A percentile compares a stretch with the other conserved stretches of the same genome.
Evolutionary conservation across 2,329 filamentous ascomycete genomes (phyloP).

Genomic region (Colletotrichum sp.): DNA sequence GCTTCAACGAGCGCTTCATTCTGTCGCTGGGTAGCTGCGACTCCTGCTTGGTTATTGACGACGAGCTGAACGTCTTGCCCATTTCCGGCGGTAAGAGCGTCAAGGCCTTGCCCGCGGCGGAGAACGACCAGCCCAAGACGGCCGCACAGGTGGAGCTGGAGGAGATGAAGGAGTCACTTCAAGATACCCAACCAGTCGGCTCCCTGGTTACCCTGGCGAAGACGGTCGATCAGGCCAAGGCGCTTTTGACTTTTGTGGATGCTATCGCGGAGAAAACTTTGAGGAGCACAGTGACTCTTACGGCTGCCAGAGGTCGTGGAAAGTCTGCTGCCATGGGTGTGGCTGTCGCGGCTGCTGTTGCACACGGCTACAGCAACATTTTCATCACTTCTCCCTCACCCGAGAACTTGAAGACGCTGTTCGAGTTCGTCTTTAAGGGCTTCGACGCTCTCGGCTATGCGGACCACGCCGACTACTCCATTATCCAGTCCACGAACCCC

Average conservation of each 20-base stretch:
- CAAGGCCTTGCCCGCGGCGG: conserved; percentile 77
- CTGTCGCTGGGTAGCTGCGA: conserved; percentile 95
- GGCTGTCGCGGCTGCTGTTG: conserved; percentile 90
- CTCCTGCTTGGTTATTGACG: conserved; percentile 93
- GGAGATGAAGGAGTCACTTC: conserved; percentile 84
- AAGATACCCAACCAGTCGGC: conserved; percentile 86
- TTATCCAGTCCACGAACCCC: conserved; percentile 96
- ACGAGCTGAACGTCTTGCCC: conserved; percentile 95
- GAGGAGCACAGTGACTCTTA: conserved; percentile 90
- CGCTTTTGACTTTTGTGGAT: conserved; percentile 94
- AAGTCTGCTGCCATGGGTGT: conserved; percentile 97
- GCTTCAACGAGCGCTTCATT: conserved; percentile 98
- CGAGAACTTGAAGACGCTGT: conserved; percentile 97
- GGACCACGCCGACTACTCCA: conserved; percentile 96
- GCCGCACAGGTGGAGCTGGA: conserved; percentile 79
- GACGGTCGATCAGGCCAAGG: conserved; percentile 95
- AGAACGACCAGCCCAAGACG: conserved; percentile 75
- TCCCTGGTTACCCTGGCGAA: conserved; percentile 83
- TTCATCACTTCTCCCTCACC: conserved; percentile 98
- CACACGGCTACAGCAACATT: conserved; percentile 98
- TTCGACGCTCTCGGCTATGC: conserved; percentile 94
- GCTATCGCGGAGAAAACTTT: conserved; percentile 96
- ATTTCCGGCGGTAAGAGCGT: conserved; percentile 96
- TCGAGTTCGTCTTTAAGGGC: conserved; percentile 98
- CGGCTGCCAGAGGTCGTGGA: conserved; percentile 91